A percentile compares a stretch with the other conserved stretches of the same genome.
Conservation (phyloP, 2,329 filamentous ascomycete genomes). For the Aspergillus amoenus region DNA sequence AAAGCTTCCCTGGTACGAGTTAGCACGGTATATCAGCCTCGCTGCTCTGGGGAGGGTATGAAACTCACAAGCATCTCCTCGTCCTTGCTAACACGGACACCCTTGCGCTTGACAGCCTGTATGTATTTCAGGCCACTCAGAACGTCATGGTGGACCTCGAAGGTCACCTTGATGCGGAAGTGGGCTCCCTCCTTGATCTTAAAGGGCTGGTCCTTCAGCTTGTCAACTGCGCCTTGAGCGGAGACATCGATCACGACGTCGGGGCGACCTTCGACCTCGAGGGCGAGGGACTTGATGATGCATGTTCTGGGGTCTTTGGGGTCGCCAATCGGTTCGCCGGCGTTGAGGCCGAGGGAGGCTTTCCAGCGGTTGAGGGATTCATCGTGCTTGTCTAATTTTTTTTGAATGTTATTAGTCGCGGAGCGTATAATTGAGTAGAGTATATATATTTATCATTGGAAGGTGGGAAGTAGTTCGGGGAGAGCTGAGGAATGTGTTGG, state of each 20-base stretch:
- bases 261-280: conserved; percentile 77
- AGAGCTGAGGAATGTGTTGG: not conserved
- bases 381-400: conserved; percentile 64
- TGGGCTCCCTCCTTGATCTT: conserved; percentile 93
- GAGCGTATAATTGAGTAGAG: not conserved
- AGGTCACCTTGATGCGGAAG: conserved; percentile 92
- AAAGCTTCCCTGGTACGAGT: conserved; percentile 70
- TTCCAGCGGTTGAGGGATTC: conserved; percentile 98
- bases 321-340: conserved; percentile 70
- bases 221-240: conserved; percentile 67
- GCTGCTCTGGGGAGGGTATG: not conserved
- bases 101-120: conserved; percentile 88
- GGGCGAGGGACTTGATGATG: conserved; percentile 86
- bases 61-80: conserved; percentile 91
- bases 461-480: not conserved
- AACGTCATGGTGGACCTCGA: conserved; percentile 96
- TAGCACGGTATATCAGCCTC: conserved; percentile 33
- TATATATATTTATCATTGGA: not conserved
- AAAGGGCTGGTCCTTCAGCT: conserved; percentile 89
- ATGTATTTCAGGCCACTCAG: conserved; percentile 94
- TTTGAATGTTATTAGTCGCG: conserved; percentile 20
- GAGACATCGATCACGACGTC: conserved; percentile 90
- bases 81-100: conserved; percentile 83
- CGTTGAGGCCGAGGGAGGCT: conserved; percentile 81
- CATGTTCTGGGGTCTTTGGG: conserved; percentile 83